Conservation (phyloP, 768 basidiomycete species). For the Tylopilus felleus region DNA sequence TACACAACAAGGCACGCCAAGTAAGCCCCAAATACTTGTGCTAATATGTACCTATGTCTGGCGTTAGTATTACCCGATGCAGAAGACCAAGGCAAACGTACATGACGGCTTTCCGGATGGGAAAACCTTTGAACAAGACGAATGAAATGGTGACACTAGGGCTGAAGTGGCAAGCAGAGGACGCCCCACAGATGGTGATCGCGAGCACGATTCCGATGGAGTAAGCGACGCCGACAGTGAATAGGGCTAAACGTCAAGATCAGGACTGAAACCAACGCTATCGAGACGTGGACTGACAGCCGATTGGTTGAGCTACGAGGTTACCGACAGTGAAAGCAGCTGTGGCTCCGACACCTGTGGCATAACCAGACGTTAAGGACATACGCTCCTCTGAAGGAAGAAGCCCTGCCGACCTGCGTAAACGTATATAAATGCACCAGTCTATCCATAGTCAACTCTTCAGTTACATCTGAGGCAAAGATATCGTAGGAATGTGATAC, state of each 20-base stretch:
- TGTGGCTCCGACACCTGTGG: slow-evolving; percentile 51
- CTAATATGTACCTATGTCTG: slow-evolving; percentile 53
- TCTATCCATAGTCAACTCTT: slow-evolving; percentile 28
- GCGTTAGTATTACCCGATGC: slow-evolving; percentile 10
- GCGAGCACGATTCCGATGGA: slow-evolving; percentile 59
- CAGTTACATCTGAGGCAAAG: neutral
- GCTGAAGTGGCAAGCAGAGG: slow-evolving; percentile 65
- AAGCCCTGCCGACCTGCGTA: slow-evolving; percentile 41
- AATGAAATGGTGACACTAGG: slow-evolving; percentile 58
- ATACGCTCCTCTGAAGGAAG: neutral
- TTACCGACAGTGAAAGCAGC: slow-evolving; percentile 49
- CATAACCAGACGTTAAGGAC: neutral
- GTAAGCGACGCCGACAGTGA: slow-evolving; percentile 59
- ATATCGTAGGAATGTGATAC: slow-evolving; percentile 31
- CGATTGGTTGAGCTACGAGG: slow-evolving; percentile 40
- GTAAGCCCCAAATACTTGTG: slow-evolving; percentile 65
- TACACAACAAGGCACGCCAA: slow-evolving; percentile 60
- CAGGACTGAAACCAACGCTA: neutral
- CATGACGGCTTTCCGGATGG: slow-evolving; percentile 49
- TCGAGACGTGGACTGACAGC: slow-evolving; percentile 41
- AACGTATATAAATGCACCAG: slow-evolving; percentile 61
- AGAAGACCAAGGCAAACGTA: slow-evolving; percentile 27
- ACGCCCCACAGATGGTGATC: slow-evolving; percentile 45
- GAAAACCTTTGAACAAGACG: slow-evolving; percentile 53
- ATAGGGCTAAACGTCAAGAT: slow-evolving; percentile 38